Conservation (phyloP, 352 stramenopile species). For the Phytopythium helicoides region DNA sequence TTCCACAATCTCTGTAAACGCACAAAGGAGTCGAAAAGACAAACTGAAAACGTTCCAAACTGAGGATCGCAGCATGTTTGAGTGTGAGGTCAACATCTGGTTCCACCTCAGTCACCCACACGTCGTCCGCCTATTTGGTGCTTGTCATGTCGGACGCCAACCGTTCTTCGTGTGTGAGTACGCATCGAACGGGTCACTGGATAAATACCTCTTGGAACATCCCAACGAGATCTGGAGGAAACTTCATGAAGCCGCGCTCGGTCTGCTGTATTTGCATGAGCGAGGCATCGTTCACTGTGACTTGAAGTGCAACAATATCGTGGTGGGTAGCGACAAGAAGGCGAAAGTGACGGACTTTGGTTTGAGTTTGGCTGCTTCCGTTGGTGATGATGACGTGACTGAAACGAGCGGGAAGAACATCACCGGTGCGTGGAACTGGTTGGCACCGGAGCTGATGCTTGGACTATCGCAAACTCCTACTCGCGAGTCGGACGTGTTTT, state of each 20-base stretch:
- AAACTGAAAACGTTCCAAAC: not conserved
- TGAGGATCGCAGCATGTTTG: conserved; percentile 17
- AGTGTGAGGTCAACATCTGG: conserved; percentile 22
- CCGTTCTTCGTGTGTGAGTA: conserved; percentile 4
- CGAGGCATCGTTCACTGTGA: conserved; percentile 1
- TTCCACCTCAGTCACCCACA: conserved; percentile 29
- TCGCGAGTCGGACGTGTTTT: conserved; percentile 21
- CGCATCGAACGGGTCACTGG: not conserved
- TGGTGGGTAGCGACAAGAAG: not conserved
- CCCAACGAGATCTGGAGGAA: not conserved
- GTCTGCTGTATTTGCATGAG: not conserved
- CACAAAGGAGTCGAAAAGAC: too few species aligned
- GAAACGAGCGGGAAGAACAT: not conserved
- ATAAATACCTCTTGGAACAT: conserved; percentile 1
- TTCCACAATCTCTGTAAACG: too few species aligned
- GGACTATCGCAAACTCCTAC: conserved; percentile 3
- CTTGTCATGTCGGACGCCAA: conserved; percentile 5
- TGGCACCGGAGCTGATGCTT: conserved; percentile 17
- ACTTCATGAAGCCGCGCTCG: not conserved
- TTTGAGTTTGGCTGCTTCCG: not conserved
- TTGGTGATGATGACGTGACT: too few species aligned
- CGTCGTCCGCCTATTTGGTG: conserved; percentile 28
- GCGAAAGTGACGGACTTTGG: conserved; percentile 6
- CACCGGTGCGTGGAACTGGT: conserved; percentile 18
- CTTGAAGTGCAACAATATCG: not conserved